Evolutionary conservation across 78 protist genomes (phyloP).

Genomic region (Polysphondylium violaceum): DNA sequence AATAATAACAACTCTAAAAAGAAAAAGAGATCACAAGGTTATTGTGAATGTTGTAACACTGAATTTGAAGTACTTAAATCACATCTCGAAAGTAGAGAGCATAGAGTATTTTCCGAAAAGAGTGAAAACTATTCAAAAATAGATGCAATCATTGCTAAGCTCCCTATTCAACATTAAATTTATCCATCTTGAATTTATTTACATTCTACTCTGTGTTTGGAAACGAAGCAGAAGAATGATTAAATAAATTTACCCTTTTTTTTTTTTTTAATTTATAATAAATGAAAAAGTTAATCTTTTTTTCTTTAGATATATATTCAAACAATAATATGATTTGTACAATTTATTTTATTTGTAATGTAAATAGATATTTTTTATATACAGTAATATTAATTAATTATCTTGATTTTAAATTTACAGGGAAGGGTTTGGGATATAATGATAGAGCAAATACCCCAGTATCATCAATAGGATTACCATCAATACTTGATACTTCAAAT

Average conservation of each 20-base stretch:
- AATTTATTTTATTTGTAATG: too few species aligned
- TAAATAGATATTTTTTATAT: too few species aligned
- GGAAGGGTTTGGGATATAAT: slow-evolving; percentile 13
- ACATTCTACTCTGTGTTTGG: too few species aligned
- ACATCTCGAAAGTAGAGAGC: slow-evolving; percentile 68
- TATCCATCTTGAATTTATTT: too few species aligned
- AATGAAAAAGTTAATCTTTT: too few species aligned
- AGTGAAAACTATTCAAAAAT: slow-evolving; percentile 61
- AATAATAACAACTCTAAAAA: slow-evolving; percentile 29
- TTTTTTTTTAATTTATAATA: too few species aligned
- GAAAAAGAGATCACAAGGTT: slow-evolving; percentile 65
- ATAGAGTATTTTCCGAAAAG: slow-evolving; percentile 61
- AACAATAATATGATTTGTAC: too few species aligned
- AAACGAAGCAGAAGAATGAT: too few species aligned
- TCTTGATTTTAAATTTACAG: not conserved
- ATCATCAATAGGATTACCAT: slow-evolving; percentile 6
- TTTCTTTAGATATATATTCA: too few species aligned
- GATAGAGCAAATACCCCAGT: slow-evolving; percentile 38
- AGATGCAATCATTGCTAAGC: not conserved
- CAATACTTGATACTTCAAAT: not conserved
- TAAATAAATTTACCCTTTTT: too few species aligned
- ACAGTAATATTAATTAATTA: too few species aligned
- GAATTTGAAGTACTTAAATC: slow-evolving; percentile 54
- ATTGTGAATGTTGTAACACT: slow-evolving; percentile 70
- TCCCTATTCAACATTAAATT: too few species aligned